A percentile compares a stretch with the other conserved stretches of the same genome.
phyloP scores from a whole-genome alignment of 2,329 filamentous ascomycete genomes.

The Aspergillus fumigatus region DNA sequence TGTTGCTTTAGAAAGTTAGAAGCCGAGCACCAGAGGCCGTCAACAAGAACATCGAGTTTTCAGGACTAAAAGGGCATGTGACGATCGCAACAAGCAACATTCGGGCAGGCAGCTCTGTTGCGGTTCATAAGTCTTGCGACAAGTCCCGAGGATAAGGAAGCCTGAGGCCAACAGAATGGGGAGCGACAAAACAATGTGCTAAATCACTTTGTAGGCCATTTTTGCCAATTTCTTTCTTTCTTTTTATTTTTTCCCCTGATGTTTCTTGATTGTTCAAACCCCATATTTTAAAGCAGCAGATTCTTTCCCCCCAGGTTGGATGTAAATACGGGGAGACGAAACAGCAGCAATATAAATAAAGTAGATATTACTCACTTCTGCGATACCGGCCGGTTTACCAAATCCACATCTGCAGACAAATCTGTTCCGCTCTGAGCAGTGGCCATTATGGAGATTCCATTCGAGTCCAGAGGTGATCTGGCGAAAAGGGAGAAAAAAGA shows the following conservation, averaged over 20 bases:
- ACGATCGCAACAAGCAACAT: no score
- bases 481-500: slow-evolving; percentile 4
- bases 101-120: no score
- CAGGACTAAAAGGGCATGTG: neutral
- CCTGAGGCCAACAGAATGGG: no score
- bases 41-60: no score
- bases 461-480: slow-evolving; percentile 19
- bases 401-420: slow-evolving; percentile 50
- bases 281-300: neutral
- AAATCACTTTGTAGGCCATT: no score
- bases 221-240: no score
- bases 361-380: slow-evolving; percentile 49
- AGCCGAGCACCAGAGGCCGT: neutral
- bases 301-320: neutral
- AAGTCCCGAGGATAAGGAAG: no score
- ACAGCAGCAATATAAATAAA: slow-evolving; percentile 3
- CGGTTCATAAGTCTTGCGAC: no score
- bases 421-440: slow-evolving; percentile 45
- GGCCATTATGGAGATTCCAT: slow-evolving; percentile 41
- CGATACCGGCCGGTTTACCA: slow-evolving; percentile 55
- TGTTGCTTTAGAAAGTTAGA: slow-evolving; percentile 17
- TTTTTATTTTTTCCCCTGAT: neutral
- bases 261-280: neutral
- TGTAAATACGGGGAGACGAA: neutral
- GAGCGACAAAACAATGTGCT: no score